phyloP scores from a whole-genome alignment of 2,329 filamentous ascomycete genomes.

The Teratosphaeriaceae sp. region DNA sequence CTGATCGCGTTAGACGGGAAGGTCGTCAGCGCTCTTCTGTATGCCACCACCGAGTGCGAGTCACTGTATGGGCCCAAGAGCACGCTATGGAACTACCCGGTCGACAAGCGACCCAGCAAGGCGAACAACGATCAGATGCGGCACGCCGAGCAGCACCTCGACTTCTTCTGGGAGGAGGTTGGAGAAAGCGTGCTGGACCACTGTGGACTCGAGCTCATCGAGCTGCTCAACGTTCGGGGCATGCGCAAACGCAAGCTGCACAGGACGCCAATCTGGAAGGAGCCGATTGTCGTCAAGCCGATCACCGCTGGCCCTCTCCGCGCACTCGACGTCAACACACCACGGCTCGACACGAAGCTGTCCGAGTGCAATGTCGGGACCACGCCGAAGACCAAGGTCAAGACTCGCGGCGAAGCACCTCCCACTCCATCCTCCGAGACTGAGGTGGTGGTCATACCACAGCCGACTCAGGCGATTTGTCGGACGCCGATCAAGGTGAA shows the following conservation, averaged over 20 bases:
- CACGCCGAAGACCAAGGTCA: conserved; percentile 15
- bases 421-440: not conserved
- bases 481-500: conserved; percentile 8
- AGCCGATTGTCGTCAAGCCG: not conserved
- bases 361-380: not conserved
- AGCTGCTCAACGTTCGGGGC: not conserved
- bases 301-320: not conserved
- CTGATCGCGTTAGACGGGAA: not conserved
- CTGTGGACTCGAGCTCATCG: not conserved
- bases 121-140: conserved; percentile 41
- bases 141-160: conserved; percentile 42
- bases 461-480: not conserved
- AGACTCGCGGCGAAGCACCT: conserved; percentile 15
- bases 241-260: not conserved
- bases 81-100: conserved; percentile 34
- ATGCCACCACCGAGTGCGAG: not conserved
- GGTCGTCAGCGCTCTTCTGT: not conserved
- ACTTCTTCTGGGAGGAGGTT: conserved; percentile 38
- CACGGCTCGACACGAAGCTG: not conserved
- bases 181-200: not conserved
- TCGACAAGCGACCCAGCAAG: conserved; percentile 41
- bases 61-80: not conserved
- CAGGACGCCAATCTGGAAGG: not conserved
- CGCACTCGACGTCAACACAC: not conserved
- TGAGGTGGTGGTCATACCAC: not conserved